Evolutionary conservation across 2,329 filamentous ascomycete species (phyloP).

Genomic region (Sporothrix phasma): DNA sequence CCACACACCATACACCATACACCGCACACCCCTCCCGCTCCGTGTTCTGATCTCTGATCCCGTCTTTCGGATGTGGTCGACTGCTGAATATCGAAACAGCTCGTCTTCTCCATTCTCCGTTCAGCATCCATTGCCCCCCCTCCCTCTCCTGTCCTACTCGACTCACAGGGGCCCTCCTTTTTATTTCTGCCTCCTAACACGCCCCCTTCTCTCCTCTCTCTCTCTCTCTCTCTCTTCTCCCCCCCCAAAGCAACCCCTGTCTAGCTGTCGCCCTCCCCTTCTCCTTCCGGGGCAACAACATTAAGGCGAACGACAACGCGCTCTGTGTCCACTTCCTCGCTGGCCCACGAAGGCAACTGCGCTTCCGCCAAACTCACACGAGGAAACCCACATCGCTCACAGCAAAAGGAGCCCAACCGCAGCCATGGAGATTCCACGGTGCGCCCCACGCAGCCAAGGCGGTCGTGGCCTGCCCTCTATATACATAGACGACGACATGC

Average conservation of each 20-base stretch:
- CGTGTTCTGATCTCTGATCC: constrained; percentile 1
- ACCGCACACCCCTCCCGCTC: not conserved
- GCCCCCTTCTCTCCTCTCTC: not conserved
- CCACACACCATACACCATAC: not conserved
- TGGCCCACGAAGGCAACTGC: not conserved
- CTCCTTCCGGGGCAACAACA: not conserved
- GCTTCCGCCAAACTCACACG: not conserved
- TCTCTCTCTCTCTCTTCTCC: not conserved
- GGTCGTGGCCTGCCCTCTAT: constrained; percentile 18
- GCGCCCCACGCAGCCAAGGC: constrained; percentile 12
- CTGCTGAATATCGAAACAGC: not conserved
- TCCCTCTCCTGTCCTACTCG: not conserved
- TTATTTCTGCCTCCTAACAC: too few relatives aligned
- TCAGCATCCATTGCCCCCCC: not conserved
- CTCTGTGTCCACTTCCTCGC: not conserved
- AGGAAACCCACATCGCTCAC: not conserved
- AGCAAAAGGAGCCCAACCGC: not conserved
- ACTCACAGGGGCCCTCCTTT: not conserved
- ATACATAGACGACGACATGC: constrained; percentile 20
- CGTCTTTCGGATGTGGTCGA: constrained; percentile 7
- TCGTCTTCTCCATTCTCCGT: not conserved
- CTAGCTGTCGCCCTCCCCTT: constrained; percentile 4
- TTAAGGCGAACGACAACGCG: not conserved
- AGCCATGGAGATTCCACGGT: constrained; percentile 19
- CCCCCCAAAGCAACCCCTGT: constrained; percentile 6